Base-by-base conservation (phyloP, 805 yeast species). In the Spathaspora hagerdaliae region DNA sequence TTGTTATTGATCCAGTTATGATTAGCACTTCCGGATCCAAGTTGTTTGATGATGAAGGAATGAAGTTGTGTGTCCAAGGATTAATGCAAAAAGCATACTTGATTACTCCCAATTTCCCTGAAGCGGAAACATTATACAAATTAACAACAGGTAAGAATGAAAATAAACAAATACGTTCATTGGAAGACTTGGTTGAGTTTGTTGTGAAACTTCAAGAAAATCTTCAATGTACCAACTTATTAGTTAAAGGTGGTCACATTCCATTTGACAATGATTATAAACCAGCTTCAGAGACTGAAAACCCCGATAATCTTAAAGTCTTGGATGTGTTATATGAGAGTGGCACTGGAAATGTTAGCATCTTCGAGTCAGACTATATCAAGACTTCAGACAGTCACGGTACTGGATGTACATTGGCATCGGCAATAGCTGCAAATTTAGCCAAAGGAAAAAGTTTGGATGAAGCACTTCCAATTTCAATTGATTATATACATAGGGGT, bases 351-450 rank as follows among this genome's bases (percentile, higher is more conserved):
- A 50, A 55, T 2, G 59, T 65, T 39, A 66, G 74, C 0, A 54
- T 79, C 1, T 82, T 73, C 57, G 72, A 69, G 42, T 82, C 84
- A 14, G 63, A 60, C 1, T 74, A 58, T 44, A 57, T 74, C 3
- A 55, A 65, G 6, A 69, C 89, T 0, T 61, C 64, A 2, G 78
- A 83, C 56, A 81, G 87, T 1, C 97, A 90, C 61, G 97, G 97
- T 10, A 87, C 96, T 3, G 97, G 97, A 1, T 90, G 97, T 63
- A 86, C 96, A 0, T 69, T 90, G 42, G 81, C 95, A 0, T 82
- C 96, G 0, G 75, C 96, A 0, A 83, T 90, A 50, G 83, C 94
- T 0, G 81, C 94, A 2, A 80, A 85, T 53, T 53, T 88, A 26
- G 91, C 96, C 3, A 71, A 71, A 32, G 83, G 83, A 0, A 51